Evolutionary conservation across 2,329 filamentous ascomycete genomes (phyloP).

Genomic region (Aspergillus persii): DNA sequence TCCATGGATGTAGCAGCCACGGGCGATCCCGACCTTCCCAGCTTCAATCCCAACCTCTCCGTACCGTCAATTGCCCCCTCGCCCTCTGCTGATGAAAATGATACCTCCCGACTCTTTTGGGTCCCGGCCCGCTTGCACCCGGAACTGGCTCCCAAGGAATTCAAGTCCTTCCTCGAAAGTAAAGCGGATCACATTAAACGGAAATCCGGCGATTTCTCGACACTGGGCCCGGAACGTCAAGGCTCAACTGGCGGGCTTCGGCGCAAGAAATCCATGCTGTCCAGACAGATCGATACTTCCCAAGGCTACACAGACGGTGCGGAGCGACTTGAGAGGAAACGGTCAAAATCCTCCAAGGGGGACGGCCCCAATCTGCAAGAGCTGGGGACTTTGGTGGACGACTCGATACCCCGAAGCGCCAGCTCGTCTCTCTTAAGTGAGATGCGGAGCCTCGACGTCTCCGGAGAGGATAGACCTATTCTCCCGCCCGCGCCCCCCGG

Average conservation of each 20-base stretch:
- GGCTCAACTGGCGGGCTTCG: slow-evolving; percentile 60
- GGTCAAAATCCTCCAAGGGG: slow-evolving; percentile 58
- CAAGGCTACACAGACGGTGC: slow-evolving; percentile 78
- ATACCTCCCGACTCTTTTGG: slow-evolving; percentile 88
- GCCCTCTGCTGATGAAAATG: slow-evolving; percentile 68
- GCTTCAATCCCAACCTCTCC: slow-evolving; percentile 38
- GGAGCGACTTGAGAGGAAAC: slow-evolving; percentile 72
- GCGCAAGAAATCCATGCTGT: slow-evolving; percentile 94
- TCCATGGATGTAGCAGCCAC: slow-evolving; percentile 82
- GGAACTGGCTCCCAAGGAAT: slow-evolving; percentile 90
- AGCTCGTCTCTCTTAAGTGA: slow-evolving; percentile 55
- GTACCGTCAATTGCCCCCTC: slow-evolving; percentile 45
- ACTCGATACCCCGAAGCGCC: slow-evolving; percentile 68
- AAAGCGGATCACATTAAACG: slow-evolving; percentile 86
- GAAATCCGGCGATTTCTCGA: slow-evolving; percentile 69
- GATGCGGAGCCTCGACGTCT: slow-evolving; percentile 45
- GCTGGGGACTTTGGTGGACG: slow-evolving; percentile 78
- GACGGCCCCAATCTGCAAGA: slow-evolving; percentile 65
- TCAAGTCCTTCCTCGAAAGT: slow-evolving; percentile 94
- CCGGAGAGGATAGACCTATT: slow-evolving; percentile 76
- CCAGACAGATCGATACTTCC: slow-evolving; percentile 79
- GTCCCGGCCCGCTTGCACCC: slow-evolving; percentile 92
- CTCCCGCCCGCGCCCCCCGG: slow-evolving; percentile 71
- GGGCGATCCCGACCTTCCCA: slow-evolving; percentile 56
- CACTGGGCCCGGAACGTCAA: slow-evolving; percentile 55